These are phyloP conservation scores for Tilletia horrida DNA, from an alignment of 1,284 basidiomycete genomes.

Conservation along the genomic window DNA sequence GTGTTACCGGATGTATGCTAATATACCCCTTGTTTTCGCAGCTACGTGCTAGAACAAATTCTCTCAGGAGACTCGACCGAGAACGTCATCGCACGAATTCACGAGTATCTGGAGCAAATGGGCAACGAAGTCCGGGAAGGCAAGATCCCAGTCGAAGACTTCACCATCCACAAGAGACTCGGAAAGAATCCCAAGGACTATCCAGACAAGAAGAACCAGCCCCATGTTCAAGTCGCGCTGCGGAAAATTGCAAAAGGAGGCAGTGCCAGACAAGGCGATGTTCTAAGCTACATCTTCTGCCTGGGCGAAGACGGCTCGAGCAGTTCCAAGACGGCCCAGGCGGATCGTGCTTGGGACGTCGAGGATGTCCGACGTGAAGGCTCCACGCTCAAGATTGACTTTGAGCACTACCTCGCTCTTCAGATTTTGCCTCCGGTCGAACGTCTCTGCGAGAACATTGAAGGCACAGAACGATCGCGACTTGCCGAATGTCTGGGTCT, in stretches of 20 bases:
- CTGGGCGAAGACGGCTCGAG: slow-evolving; percentile 69
- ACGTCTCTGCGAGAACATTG: slow-evolving; percentile 90
- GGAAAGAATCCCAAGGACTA: slow-evolving; percentile 65
- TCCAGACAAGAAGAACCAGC: slow-evolving; percentile 87
- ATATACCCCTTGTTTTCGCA: slow-evolving; percentile 16
- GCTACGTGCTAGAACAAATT: slow-evolving; percentile 69
- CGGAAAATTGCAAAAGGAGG: slow-evolving; percentile 82
- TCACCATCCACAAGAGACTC: slow-evolving; percentile 67
- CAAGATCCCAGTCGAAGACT: slow-evolving; percentile 79
- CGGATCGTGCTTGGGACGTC: slow-evolving; percentile 86
- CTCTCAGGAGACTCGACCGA: slow-evolving; percentile 89
- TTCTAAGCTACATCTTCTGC: slow-evolving; percentile 95
- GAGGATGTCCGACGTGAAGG: slow-evolving; percentile 73
- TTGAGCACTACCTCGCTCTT: slow-evolving; percentile 83
- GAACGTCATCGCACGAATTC: slow-evolving; percentile 81
- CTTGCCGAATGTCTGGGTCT: slow-evolving; percentile 92
- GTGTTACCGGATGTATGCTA: background rate
- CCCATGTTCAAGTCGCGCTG: slow-evolving; percentile 93
- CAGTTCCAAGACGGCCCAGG: slow-evolving; percentile 72
- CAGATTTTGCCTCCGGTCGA: slow-evolving; percentile 94
- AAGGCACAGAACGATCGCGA: slow-evolving; percentile 85
- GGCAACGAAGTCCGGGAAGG: slow-evolving; percentile 74
- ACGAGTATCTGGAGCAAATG: slow-evolving; percentile 78
- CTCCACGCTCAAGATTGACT: slow-evolving; percentile 55
- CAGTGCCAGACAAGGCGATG: slow-evolving; percentile 78